Evolutionary conservation across 768 basidiomycete genomes (phyloP).

Genomic region (Phanerochaete sordida): DNA sequence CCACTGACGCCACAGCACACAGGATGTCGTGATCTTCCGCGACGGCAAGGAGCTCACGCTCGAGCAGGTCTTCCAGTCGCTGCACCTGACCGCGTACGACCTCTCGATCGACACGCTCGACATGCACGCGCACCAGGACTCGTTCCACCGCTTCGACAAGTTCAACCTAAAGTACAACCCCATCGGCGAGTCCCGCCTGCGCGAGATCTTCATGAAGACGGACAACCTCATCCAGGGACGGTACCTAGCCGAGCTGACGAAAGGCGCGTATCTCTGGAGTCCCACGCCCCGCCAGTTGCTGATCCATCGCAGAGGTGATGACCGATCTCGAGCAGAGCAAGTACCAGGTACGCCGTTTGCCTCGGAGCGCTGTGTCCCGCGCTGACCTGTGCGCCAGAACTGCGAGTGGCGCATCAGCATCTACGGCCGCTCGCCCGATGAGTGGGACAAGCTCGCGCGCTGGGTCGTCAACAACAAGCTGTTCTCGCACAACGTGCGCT

Average conservation of each 20-base stretch:
- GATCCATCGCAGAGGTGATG: slow-evolving; percentile 74
- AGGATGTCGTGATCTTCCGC: slow-evolving; percentile 96
- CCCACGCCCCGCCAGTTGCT: neutral
- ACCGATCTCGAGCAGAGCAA: slow-evolving; percentile 98
- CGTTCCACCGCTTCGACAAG: slow-evolving; percentile 98
- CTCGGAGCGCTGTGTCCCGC: too few species aligned
- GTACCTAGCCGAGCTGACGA: slow-evolving; percentile 93
- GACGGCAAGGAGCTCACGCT: slow-evolving; percentile 88
- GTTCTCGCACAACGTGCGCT: slow-evolving; percentile 94
- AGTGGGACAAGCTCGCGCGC: slow-evolving; percentile 98
- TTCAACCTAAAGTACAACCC: slow-evolving; percentile 98
- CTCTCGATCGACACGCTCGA: slow-evolving; percentile 98
- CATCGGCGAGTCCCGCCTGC: slow-evolving; percentile 88
- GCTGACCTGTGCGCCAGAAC: slow-evolving; percentile 44
- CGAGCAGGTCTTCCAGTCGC: slow-evolving; percentile 92
- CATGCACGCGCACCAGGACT: slow-evolving; percentile 98
- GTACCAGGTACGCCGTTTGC: slow-evolving; percentile 66
- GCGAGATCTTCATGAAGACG: slow-evolving; percentile 98
- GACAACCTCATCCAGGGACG: slow-evolving; percentile 92
- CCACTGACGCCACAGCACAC: neutral
- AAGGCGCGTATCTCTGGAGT: slow-evolving; percentile 45
- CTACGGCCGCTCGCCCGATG: slow-evolving; percentile 76
- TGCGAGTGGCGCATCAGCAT: slow-evolving; percentile 98
- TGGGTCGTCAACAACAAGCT: slow-evolving; percentile 96
- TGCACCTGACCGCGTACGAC: slow-evolving; percentile 94